phyloP scores from a whole-genome alignment of 371 early-diverging fungal species.

The Fennellomyces sp. region DNA sequence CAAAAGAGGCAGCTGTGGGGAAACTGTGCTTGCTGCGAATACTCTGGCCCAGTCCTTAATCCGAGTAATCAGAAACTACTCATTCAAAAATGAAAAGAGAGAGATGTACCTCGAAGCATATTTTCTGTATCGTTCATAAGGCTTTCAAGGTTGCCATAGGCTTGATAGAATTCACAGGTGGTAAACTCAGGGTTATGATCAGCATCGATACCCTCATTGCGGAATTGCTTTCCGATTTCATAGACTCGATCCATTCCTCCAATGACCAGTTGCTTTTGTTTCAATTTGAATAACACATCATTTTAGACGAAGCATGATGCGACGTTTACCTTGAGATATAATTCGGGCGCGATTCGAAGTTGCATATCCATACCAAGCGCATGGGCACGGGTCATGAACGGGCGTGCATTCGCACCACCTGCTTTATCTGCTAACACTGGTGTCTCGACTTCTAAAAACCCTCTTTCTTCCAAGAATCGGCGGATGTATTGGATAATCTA shows the following conservation, averaged over 20 bases:
- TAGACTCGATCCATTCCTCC: constrained; percentile 96
- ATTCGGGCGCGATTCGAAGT: constrained; percentile 95
- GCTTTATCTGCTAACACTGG: constrained; percentile 87
- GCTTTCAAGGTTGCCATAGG: constrained; percentile 87
- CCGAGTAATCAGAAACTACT: not conserved
- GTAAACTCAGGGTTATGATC: constrained; percentile 99
- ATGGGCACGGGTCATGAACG: constrained; percentile 88
- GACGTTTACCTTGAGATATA: constrained; percentile 87
- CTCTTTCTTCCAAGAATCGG: constrained; percentile 73
- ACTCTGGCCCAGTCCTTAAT: constrained; percentile 79
- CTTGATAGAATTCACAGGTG: constrained; percentile 96
- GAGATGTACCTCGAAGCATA: constrained; percentile 57
- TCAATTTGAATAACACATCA: not conserved
- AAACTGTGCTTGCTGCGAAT: constrained; percentile 74
- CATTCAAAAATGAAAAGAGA: not conserved
- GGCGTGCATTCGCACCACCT: constrained; percentile 97
- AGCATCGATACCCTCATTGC: constrained; percentile 98
- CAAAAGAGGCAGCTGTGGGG: constrained; percentile 68
- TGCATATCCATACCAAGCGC: constrained; percentile 82
- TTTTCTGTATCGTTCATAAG: constrained; percentile 88
- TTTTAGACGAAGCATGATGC: not conserved
- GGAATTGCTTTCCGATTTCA: constrained; percentile 97
- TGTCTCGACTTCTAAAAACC: constrained; percentile 97
- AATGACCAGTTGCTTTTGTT: constrained; percentile 79
- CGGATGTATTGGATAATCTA: constrained; percentile 80